Evolutionary conservation across 305 asterid species (phyloP).

Genomic region (Fraxinus albicans): DNA sequence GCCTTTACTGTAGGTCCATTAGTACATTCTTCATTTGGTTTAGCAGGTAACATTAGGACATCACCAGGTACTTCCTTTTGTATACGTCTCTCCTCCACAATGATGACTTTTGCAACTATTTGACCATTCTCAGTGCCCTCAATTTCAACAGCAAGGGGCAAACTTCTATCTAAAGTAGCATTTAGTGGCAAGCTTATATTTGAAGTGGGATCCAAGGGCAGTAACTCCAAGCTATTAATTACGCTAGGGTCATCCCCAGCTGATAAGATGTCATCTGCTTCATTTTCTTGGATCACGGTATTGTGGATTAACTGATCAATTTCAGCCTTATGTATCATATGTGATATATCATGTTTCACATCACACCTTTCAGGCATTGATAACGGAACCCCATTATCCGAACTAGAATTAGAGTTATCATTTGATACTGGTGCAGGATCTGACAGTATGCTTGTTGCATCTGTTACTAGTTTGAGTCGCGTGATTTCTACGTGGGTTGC

Average conservation of each 20-base stretch:
- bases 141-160: constrained; percentile 82
- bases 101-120: constrained; percentile 73
- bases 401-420: constrained; percentile 37
- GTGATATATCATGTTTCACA: not conserved
- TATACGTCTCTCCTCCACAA: constrained; percentile 59
- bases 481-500: constrained; percentile 62
- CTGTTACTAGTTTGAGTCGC: constrained; percentile 61
- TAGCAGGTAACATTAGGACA: constrained; percentile 21
- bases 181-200: constrained; percentile 42
- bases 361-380: not conserved
- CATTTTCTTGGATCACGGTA: constrained; percentile 37
- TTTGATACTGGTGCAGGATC: constrained; percentile 48
- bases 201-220: constrained; percentile 42
- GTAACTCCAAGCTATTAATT: constrained; percentile 47
- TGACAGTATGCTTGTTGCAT: constrained; percentile 57
- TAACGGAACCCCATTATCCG: constrained; percentile 28
- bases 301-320: constrained; percentile 25
- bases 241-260: constrained; percentile 41
- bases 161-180: constrained; percentile 40
- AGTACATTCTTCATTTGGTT: constrained; percentile 39
- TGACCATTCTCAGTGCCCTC: constrained; percentile 67
- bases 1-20: constrained; percentile 52
- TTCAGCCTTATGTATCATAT: constrained; percentile 16
- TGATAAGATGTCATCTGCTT: constrained; percentile 50
- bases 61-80: constrained; percentile 40